phyloP scores from a whole-genome alignment of 768 basidiomycete genomes.

The Boletus fagicola region DNA sequence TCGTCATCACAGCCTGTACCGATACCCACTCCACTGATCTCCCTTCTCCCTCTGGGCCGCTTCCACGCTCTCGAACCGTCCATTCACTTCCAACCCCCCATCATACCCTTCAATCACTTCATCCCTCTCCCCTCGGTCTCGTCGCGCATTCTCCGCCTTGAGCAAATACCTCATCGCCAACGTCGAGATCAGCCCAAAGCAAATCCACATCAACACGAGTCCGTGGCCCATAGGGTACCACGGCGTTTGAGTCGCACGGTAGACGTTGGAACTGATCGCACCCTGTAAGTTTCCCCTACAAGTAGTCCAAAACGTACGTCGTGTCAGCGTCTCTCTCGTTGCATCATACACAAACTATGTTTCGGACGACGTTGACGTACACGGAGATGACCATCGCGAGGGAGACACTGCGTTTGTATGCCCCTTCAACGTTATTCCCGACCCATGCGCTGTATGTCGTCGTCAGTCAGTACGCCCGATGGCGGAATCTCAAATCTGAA shows the following conservation, averaged over 20 bases:
- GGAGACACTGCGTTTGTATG: slow-evolving; percentile 72
- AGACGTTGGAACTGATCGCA: slow-evolving; percentile 77
- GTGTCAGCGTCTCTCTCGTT: neutral
- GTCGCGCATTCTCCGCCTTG: slow-evolving; percentile 58
- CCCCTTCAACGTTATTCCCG: slow-evolving; percentile 71
- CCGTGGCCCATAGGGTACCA: slow-evolving; percentile 65
- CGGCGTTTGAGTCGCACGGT: slow-evolving; percentile 62
- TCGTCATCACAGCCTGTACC: slow-evolving; percentile 52
- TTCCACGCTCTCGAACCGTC: slow-evolving; percentile 53
- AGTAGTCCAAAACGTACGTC: neutral
- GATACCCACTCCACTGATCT: slow-evolving; percentile 74
- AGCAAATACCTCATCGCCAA: slow-evolving; percentile 42
- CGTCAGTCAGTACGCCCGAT: neutral
- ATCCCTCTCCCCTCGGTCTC: slow-evolving; percentile 66
- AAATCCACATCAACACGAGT: slow-evolving; percentile 72
- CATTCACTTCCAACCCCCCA: slow-evolving; percentile 47
- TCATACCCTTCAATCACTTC: slow-evolving; percentile 52
- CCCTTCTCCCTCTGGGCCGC: slow-evolving; percentile 72
- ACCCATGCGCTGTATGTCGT: slow-evolving; percentile 44
- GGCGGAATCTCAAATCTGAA: neutral
- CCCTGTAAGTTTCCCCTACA: slow-evolving; percentile 69
- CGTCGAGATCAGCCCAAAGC: slow-evolving; percentile 54
- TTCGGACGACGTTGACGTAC: slow-evolving; percentile 34
- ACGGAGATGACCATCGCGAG: slow-evolving; percentile 68
- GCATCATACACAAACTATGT: neutral